phyloP scores from a whole-genome alignment of 257 asterid species.

The Cruciata laevipes region DNA sequence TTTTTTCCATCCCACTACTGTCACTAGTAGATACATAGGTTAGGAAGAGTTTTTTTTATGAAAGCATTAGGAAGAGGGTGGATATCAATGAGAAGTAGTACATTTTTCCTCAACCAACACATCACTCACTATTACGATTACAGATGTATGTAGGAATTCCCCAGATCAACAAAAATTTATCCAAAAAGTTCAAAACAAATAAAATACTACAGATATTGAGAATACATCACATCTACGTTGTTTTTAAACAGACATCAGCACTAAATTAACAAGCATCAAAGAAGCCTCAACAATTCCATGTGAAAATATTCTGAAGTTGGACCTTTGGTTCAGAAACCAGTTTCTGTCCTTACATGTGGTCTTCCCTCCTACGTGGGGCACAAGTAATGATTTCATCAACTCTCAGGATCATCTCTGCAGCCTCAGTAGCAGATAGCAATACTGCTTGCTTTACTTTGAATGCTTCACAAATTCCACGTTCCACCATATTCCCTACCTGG shows the following conservation, averaged over 20 bases:
- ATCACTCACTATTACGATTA: no score
- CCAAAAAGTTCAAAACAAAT: no score
- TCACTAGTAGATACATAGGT: no score
- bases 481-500: conserved; percentile 83
- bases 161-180: no score
- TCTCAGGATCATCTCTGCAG: conserved; percentile 82
- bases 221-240: neutral
- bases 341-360: conserved; percentile 48
- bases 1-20: no score
- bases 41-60: no score
- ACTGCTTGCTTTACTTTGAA: conserved; percentile 91
- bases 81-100: no score
- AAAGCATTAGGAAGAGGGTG: no score
- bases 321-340: neutral
- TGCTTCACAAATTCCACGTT: conserved; percentile 67
- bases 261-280: neutral
- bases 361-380: conserved; percentile 79
- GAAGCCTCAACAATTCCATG: neutral
- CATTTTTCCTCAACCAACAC: no score
- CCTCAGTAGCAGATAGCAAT: conserved; percentile 83
- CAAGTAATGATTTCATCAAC: conserved; percentile 85
- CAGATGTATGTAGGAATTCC: no score
- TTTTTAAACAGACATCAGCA: neutral
- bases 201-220: neutral
- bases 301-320: neutral